phyloP scores from a whole-genome alignment of 192 early-diverging fungal genomes.

The Dispira parvispora region DNA sequence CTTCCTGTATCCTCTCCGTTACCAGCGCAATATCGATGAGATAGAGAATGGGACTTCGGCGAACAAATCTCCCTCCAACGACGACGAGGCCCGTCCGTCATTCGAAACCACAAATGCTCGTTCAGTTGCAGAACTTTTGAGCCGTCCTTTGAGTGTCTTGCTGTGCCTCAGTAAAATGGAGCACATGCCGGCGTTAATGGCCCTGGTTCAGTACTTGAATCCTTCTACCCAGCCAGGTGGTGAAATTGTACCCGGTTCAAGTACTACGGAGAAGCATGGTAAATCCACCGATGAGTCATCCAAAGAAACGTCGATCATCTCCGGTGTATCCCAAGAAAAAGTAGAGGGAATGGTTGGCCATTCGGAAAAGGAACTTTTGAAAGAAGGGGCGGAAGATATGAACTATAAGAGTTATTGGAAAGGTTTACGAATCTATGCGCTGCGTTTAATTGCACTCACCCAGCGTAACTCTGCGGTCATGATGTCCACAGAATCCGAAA shows the following conservation, averaged over 20 bases:
- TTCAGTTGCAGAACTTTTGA: constrained; percentile 11
- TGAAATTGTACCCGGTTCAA: not conserved
- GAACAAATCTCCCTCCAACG: constrained; percentile 1
- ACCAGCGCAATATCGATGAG: constrained; percentile 30
- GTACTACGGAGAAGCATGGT: too few relatives aligned
- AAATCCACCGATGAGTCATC: constrained; percentile 10
- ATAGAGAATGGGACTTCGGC: constrained; percentile 8
- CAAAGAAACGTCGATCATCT: not conserved
- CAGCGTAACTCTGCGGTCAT: constrained; percentile 69
- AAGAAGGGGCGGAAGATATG: constrained; percentile 10
- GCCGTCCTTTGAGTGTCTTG: constrained; percentile 26
- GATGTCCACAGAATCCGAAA: constrained; percentile 45
- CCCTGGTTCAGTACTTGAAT: constrained; percentile 39
- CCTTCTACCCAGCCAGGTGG: constrained; percentile 17
- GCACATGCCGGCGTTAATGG: constrained; percentile 53
- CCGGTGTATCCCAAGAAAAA: not conserved
- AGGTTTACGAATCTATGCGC: constrained; percentile 32
- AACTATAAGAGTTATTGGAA: constrained; percentile 13
- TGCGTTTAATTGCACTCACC: constrained; percentile 64
- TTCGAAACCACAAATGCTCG: not conserved
- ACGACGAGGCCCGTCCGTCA: constrained; percentile 10
- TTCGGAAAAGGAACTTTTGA: constrained; percentile 3
- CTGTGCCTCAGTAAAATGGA: constrained; percentile 43
- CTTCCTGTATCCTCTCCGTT: constrained; percentile 53
- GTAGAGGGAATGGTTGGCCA: not conserved